Evolutionary conservation across 768 basidiomycete genomes (phyloP).

Genomic region (Lactarius akahatsu): DNA sequence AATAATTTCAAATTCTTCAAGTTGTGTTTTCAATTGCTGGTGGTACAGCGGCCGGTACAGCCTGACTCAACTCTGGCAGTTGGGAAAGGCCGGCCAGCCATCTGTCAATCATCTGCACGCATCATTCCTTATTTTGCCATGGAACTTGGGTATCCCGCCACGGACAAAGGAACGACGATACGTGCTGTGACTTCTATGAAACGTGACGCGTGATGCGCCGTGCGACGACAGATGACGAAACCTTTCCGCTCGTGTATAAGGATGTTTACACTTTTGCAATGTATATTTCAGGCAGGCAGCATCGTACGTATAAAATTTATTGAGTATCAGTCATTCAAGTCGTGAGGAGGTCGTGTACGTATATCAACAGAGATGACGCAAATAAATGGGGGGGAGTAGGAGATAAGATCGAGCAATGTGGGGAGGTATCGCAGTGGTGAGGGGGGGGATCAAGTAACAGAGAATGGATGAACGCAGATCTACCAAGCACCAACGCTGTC

Average conservation of each 20-base stretch:
- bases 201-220: neutral
- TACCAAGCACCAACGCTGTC: neutral
- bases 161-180: too few relatives aligned
- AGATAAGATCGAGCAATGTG: neutral
- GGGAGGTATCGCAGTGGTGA: conserved; percentile 1
- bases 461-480: neutral
- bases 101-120: too few relatives aligned
- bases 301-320: neutral
- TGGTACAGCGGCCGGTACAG: too few relatives aligned
- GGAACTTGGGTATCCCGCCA: too few relatives aligned
- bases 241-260: too few relatives aligned
- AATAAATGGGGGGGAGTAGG: neutral
- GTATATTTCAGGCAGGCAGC: neutral
- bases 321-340: neutral
- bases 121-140: too few relatives aligned
- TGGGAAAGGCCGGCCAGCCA: too few relatives aligned
- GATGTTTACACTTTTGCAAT: neutral
- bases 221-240: too few relatives aligned
- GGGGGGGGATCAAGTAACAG: too few relatives aligned
- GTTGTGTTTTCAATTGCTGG: too few relatives aligned
- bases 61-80: too few relatives aligned
- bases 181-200: neutral
- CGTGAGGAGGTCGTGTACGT: neutral
- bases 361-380: neutral
- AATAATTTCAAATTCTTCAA: too few relatives aligned